Percentiles rank a stretch among this genome's conserved stretches.
Evolutionary conservation across 257 asterid genomes (phyloP).

Genomic region (Cordia subcordata): DNA sequence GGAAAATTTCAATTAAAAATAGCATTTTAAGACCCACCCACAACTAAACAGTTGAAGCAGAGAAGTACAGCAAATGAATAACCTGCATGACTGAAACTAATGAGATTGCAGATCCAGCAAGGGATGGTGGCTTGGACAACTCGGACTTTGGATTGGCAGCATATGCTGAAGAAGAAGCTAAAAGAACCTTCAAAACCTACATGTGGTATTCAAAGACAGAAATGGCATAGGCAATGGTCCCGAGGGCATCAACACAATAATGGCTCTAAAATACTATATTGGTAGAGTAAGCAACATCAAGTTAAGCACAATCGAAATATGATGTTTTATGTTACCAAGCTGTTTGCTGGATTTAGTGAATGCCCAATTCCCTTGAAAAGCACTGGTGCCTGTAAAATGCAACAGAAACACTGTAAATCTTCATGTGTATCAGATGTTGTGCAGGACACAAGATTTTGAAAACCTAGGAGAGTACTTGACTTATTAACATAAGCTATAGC

Average conservation of each 20-base stretch:
- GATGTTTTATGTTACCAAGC: slow-evolving; percentile 45
- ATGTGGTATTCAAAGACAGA: background rate
- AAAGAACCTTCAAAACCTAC: slow-evolving; percentile 70
- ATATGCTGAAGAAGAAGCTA: slow-evolving; percentile 85
- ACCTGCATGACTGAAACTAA: slow-evolving; percentile 92
- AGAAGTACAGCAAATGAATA: background rate
- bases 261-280: too few species aligned
- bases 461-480: background rate
- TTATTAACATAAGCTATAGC: too few species aligned
- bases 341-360: slow-evolving; percentile 73
- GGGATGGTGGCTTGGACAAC: slow-evolving; percentile 66
- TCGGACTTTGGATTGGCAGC: slow-evolving; percentile 67
- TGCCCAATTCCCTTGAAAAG: slow-evolving; percentile 90
- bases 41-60: too few species aligned
- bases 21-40: too few species aligned
- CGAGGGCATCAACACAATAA: background rate
- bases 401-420: background rate
- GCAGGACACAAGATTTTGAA: too few species aligned
- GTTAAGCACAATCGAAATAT: slow-evolving; percentile 1
- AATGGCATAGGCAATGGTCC: background rate
- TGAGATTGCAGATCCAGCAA: slow-evolving; percentile 69
- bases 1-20: too few species aligned
- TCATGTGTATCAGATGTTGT: background rate
- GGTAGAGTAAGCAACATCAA: background rate
- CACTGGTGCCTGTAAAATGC: slow-evolving; percentile 65